Conservation (phyloP, 1,139 yeast species). For the Schizosaccharomyces versatilis region DNA sequence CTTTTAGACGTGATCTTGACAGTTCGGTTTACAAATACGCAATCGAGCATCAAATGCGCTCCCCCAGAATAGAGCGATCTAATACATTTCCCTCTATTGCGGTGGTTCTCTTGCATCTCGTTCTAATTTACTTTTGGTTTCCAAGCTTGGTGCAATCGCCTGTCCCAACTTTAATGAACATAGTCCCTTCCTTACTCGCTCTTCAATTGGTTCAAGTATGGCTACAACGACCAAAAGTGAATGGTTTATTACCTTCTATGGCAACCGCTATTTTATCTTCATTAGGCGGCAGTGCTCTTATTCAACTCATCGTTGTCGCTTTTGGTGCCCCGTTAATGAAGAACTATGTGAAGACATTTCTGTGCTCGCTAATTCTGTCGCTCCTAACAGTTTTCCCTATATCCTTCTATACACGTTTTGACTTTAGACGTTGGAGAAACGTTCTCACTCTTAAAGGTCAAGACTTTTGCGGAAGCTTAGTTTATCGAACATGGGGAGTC, state of each 20-base stretch:
- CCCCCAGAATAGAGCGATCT: too few relatives aligned
- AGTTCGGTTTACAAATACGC: not conserved
- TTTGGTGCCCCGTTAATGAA: constrained; percentile 1
- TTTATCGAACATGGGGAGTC: constrained; percentile 21
- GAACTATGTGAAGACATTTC: not conserved
- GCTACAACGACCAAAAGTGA: not conserved
- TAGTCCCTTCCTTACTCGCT: not conserved
- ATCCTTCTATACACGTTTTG: not conserved
- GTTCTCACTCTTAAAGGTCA: not conserved
- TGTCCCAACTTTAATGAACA: not conserved
- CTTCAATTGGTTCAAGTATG: not conserved
- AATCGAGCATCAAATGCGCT: not conserved
- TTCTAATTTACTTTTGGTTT: not conserved
- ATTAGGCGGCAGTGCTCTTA: constrained; percentile 1
- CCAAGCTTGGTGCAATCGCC: not conserved
- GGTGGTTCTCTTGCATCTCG: not conserved
- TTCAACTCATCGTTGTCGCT: not conserved
- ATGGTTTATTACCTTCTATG: not conserved
- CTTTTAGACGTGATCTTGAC: not conserved
- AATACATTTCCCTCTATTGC: not conserved
- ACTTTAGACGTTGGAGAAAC: not conserved
- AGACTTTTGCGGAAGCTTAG: not conserved
- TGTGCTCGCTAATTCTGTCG: not conserved
- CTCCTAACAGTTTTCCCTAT: not conserved
- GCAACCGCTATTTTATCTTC: not conserved